Evolutionary conservation across 2,329 filamentous ascomycete species (phyloP).

Genomic region (Claviceps spartinae): DNA sequence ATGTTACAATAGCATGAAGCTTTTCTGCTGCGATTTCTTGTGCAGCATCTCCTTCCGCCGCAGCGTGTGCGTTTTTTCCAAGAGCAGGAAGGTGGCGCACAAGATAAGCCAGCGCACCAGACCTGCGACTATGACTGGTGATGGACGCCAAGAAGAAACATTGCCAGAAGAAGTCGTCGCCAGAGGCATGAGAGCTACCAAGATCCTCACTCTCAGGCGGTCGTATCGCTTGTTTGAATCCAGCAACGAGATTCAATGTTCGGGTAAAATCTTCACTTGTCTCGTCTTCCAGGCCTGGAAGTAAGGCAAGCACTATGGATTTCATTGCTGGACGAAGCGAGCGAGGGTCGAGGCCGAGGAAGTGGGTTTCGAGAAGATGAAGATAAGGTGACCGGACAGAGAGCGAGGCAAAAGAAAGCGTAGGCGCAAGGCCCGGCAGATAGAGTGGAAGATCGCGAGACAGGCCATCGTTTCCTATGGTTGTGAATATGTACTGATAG

Average conservation of each 20-base stretch:
- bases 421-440: conserved; percentile 76
- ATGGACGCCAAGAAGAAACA: conserved; percentile 91
- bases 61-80: conserved; percentile 8
- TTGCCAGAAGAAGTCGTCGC: conserved; percentile 93
- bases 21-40: conserved; percentile 28
- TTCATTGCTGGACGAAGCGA: conserved; percentile 79
- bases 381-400: conserved; percentile 80
- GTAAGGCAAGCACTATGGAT: conserved; percentile 72
- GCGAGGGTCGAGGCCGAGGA: conserved; percentile 56
- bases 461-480: conserved; percentile 69
- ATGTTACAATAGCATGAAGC: conserved; percentile 54
- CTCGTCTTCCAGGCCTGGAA: conserved; percentile 90
- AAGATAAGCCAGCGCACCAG: conserved; percentile 80
- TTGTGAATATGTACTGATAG: conserved; percentile 76
- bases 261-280: conserved; percentile 94
- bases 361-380: conserved; percentile 66
- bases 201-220: conserved; percentile 35
- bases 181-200: conserved; percentile 40
- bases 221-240: conserved; percentile 57
- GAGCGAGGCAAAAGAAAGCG: conserved; percentile 87
- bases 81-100: conserved; percentile 55
- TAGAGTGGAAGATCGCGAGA: conserved; percentile 76
- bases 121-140: conserved; percentile 71
- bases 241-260: conserved; percentile 65
- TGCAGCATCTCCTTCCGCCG: conserved; percentile 6